Evolutionary conservation across 2,329 filamentous ascomycete species (phyloP).

Genomic region (Aspergillus aculeatus): DNA sequence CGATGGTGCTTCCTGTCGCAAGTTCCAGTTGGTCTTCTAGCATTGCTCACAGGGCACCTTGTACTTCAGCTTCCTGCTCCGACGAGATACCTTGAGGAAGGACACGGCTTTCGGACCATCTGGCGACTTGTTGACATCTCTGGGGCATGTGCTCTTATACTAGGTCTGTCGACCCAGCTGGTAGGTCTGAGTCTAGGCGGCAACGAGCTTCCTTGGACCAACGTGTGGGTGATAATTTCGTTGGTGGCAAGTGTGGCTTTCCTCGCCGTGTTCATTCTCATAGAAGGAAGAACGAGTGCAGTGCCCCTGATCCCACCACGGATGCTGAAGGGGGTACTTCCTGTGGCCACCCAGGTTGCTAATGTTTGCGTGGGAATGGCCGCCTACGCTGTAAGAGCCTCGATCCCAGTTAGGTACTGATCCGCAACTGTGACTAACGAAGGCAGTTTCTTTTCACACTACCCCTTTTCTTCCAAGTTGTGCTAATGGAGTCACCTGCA

Average conservation of each 20-base stretch:
- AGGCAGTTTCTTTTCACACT: conserved; percentile 48
- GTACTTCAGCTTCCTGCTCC: conserved; percentile 51
- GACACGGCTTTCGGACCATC: conserved; percentile 37
- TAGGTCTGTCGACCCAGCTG: conserved; percentile 58
- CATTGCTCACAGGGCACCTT: conserved; percentile 53
- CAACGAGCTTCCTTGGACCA: conserved; percentile 47
- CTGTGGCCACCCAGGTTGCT: conserved; percentile 56
- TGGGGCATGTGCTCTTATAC: conserved; percentile 57
- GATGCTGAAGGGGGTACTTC: conserved; percentile 57
- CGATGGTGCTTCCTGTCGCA: conserved; percentile 59
- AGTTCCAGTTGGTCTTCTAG: conserved; percentile 58
- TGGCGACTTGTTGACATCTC: conserved; percentile 60
- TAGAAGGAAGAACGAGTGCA: conserved; percentile 44
- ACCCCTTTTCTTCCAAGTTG: conserved; percentile 46
- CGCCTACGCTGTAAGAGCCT: conserved; percentile 57
- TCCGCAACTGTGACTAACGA: not conserved
- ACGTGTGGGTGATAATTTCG: conserved; percentile 42
- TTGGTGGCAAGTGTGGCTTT: conserved; percentile 40
- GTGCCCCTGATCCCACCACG: conserved; percentile 47
- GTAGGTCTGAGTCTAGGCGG: conserved; percentile 47
- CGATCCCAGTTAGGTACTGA: not conserved
- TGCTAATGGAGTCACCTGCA: conserved; percentile 44
- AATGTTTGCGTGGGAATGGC: conserved; percentile 62
- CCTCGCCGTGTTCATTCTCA: conserved; percentile 37
- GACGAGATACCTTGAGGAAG: conserved; percentile 4